Percentiles rank a stretch among this genome's conserved stretches.
Conservation (phyloP, 148 eudicot genomes). For the Cornus florida region DNA sequence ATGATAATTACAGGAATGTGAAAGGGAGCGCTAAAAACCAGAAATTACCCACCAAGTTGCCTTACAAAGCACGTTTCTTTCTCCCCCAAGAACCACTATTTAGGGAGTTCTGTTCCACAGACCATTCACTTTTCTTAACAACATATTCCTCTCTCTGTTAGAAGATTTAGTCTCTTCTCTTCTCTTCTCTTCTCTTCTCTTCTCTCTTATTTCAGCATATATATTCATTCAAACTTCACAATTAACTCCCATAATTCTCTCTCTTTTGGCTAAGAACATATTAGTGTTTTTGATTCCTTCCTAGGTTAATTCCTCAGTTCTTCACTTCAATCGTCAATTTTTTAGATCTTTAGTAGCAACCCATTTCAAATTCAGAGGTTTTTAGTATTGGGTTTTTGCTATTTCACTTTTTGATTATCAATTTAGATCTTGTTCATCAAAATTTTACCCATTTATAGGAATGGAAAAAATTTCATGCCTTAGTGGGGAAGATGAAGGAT, state of each 20-base stretch:
- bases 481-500: constrained; percentile 40
- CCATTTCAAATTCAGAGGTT: not conserved
- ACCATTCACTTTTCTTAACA: constrained; percentile 23
- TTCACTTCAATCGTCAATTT: not conserved
- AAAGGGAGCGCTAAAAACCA: constrained; percentile 26
- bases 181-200: not conserved
- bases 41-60: constrained; percentile 44
- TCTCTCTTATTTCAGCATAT: not conserved
- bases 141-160: constrained; percentile 30
- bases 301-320: not conserved
- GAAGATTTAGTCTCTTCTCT: not conserved
- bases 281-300: no score
- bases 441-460: not conserved
- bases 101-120: constrained; percentile 33
- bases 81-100: constrained; percentile 38
- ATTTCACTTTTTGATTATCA: not conserved
- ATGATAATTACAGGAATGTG: not conserved
- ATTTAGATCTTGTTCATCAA: not conserved
- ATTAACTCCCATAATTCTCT: not conserved
- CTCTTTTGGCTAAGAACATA: not conserved
- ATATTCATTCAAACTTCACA: not conserved
- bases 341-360: not conserved
- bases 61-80: constrained; percentile 64
- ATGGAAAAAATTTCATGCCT: constrained; percentile 34
- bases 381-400: constrained; percentile 5